Evolutionary conservation across 768 basidiomycete genomes (phyloP).

Genomic region (Mycena vulgaris): DNA sequence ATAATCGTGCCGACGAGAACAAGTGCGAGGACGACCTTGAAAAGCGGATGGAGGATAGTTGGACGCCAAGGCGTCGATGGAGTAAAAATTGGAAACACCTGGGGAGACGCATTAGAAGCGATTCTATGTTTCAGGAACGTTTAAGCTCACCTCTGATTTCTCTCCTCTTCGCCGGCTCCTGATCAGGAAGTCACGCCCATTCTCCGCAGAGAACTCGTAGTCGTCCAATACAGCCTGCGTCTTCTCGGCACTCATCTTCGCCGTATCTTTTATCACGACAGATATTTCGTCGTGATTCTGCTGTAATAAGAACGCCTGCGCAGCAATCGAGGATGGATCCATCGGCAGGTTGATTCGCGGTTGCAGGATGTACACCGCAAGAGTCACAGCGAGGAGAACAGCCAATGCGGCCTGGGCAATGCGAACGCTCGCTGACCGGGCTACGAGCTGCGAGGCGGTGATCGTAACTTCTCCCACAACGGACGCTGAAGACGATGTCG

Average conservation of each 20-base stretch:
- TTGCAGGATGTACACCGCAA: slow-evolving; percentile 12
- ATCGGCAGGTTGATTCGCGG: slow-evolving; percentile 7
- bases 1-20: slow-evolving; percentile 2
- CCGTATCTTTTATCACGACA: neutral
- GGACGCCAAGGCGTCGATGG: slow-evolving; percentile 9
- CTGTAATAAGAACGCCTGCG: slow-evolving; percentile 11
- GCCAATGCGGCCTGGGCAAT: slow-evolving; percentile 19
- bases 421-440: slow-evolving; percentile 15
- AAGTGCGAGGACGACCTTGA: neutral
- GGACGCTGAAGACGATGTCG: neutral
- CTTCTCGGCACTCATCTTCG: slow-evolving; percentile 4
- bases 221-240: neutral
- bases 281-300: neutral
- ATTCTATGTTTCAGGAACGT: neutral
- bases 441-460: neutral
- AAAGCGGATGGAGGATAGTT: neutral
- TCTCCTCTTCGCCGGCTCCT: neutral
- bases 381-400: neutral
- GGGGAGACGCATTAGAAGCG: neutral
- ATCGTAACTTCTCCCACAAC: neutral
- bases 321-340: slow-evolving; percentile 25
- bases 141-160: neutral
- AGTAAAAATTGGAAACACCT: neutral
- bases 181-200: neutral
- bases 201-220: neutral